Evolutionary conservation across 805 yeast species (phyloP).

Genomic region (Maudiozyma barnettii): DNA sequence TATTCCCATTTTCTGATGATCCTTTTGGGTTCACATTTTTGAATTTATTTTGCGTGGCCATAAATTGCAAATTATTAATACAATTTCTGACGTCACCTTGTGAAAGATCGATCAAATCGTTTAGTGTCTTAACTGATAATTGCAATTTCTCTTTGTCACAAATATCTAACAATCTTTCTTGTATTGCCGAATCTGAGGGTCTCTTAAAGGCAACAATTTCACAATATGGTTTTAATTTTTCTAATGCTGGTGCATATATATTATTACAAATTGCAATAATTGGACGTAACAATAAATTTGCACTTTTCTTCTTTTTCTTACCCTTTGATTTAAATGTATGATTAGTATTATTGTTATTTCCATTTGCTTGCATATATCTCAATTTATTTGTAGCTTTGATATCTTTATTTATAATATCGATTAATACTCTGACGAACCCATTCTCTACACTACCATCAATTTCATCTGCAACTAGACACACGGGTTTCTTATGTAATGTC

Average conservation of each 20-base stretch:
- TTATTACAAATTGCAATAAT: slow-evolving; percentile 91
- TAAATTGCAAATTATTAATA: slow-evolving; percentile 71
- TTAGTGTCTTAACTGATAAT: slow-evolving; percentile 42
- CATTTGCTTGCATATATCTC: slow-evolving; percentile 3
- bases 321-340: neutral
- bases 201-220: slow-evolving; percentile 62
- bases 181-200: slow-evolving; percentile 41
- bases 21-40: slow-evolving; percentile 8
- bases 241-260: slow-evolving; percentile 64
- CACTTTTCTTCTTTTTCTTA: slow-evolving; percentile 25
- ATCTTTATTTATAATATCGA: slow-evolving; percentile 56
- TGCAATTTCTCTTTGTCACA: slow-evolving; percentile 45
- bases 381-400: slow-evolving; percentile 37
- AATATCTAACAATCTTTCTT: slow-evolving; percentile 40
- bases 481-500: slow-evolving; percentile 62
- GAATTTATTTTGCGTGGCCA: slow-evolving; percentile 8
- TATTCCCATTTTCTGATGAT: slow-evolving; percentile 2
- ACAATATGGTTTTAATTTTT: slow-evolving; percentile 59
- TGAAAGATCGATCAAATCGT: slow-evolving; percentile 57
- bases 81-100: slow-evolving; percentile 84
- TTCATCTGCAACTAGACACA: slow-evolving; percentile 81
- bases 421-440: slow-evolving; percentile 48
- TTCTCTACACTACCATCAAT: slow-evolving; percentile 70
- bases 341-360: slow-evolving; percentile 5
- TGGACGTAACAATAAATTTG: slow-evolving; percentile 57